Evolutionary conservation across 2,329 filamentous ascomycete species (phyloP), one percentile per base, ranked within the genome.

Genomic region (Basipetospora chlamydospora): DNA sequence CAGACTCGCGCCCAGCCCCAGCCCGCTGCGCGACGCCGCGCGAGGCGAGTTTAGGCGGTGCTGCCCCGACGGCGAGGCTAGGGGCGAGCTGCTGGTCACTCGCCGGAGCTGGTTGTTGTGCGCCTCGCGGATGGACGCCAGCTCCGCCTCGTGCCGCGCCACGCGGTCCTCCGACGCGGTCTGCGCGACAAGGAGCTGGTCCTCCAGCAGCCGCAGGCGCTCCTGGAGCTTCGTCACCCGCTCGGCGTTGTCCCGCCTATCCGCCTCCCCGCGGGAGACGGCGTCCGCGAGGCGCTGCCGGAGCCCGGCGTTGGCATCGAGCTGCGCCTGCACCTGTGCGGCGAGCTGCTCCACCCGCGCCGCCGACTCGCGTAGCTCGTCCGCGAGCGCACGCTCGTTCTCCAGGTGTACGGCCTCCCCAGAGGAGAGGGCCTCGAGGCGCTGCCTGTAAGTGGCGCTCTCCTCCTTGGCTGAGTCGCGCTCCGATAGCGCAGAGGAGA

Each of bases 111-210:
- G 81, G 13, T 67, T 65, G 50, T 73, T 84, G 50, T 90, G 77
- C 41, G 74, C 80, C 39, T 92, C 84, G 45, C 80, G 78, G 38
- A 96, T 61, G 16, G 70, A 64, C 13, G 72, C 63, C 26, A 94
- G 70, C 56, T 95, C 86, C 26, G 90, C 84, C 54, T 96, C 90
- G 50, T 95, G 86, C 33, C 76, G 77, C 29, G 73, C 63, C 39
- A 96, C 74, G 26, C 78, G 77, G 33, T 88, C 86, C 53, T 98
- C 90, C 1, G 85, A 88, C 15, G 80, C 73, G 39, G 84, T 78
- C 55, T 96, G 88, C 2, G 88, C 85, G 15, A 73, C 61, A 37
- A 92, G 67, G 16, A 98, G 72, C 47, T 80, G 74, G 42, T 96
- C 87, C 53, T 96, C 90, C 35, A 95, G 73, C 12, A 64, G 59